Conservation (phyloP, 2,329 filamentous ascomycete genomes). For the Alternaria incomplexa region DNA sequence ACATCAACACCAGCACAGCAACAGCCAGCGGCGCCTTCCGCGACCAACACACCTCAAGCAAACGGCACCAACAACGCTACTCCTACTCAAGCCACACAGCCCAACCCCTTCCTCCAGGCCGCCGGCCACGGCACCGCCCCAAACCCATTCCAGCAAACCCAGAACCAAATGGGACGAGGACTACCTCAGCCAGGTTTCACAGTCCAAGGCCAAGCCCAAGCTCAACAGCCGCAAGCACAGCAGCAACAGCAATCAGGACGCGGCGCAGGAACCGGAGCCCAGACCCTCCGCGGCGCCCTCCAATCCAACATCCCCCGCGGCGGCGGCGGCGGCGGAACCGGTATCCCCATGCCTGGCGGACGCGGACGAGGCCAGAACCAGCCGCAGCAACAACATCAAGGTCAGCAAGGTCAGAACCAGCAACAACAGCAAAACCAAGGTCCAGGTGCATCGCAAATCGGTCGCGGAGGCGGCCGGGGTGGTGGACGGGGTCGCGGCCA, state of each 20-base stretch:
- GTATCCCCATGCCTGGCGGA: constrained; percentile 41
- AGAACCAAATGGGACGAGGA: constrained; percentile 23
- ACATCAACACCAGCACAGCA: constrained; percentile 19
- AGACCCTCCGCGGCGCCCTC: constrained; percentile 36
- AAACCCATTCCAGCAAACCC: constrained; percentile 21
- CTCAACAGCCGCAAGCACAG: constrained; percentile 22
- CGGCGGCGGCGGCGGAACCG: constrained; percentile 31
- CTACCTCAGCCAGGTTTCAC: constrained; percentile 36
- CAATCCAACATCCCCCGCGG: constrained; percentile 42
- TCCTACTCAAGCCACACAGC: constrained; percentile 16
- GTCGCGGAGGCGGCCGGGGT: constrained; percentile 37
- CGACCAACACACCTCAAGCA: constrained; percentile 12
- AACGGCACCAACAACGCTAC: constrained; percentile 16
- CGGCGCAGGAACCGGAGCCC: constrained; percentile 24
- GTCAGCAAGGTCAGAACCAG: background rate
- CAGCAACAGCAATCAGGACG: constrained; percentile 27
- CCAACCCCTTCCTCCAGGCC: constrained; percentile 22
- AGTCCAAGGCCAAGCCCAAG: constrained; percentile 18
- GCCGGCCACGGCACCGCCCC: constrained; percentile 6
- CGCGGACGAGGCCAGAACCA: constrained; percentile 24
- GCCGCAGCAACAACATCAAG: constrained; percentile 14
- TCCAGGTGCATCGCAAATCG: constrained; percentile 27
- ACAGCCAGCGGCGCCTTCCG: constrained; percentile 11
- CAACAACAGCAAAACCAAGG: constrained; percentile 23
- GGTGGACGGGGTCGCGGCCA: constrained; percentile 25